Evolutionary conservation across 148 eudicot genomes (phyloP), one percentile per base, ranked within the genome.

Genomic region (Amaranthus cruentus): DNA sequence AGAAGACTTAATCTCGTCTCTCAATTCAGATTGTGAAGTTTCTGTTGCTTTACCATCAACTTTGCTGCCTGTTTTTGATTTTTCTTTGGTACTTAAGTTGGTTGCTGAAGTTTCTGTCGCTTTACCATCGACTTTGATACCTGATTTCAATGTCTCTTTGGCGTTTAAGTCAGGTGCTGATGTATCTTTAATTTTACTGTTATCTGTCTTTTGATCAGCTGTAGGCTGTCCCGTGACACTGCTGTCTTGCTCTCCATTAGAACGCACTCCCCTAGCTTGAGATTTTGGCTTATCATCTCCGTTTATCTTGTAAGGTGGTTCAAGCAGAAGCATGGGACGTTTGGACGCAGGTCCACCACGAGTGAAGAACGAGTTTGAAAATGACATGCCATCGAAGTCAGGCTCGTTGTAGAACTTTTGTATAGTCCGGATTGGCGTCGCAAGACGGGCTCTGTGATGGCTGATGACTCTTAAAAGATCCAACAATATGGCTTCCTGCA

Each of bases 401-500:
- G 90, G 78, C 54, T 94, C 92, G 18, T 65, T 80, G 47, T 81
- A 88, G 59, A 83, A 71, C 75, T 88, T 93, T 76, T 91, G 97
- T 68, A 94, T 83, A 15, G 97, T 89, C 61, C 97, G 97, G 50
- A 94, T 87, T 46, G 98, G 98, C 55, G 98, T 94, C 76, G 97
- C 98, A 67, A 94, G 92, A 59, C 93, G 88, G 54, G 93, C 98
- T 38, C 88, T 76, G 75, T 94, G 98, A 76, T 94, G 97, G 72
- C 88, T 87, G 69, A 94, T 83, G 53, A 94, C 97, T 75, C 93
- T 84, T 61, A 94, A 88, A 76, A 94, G 95, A 84, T 91, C 98
- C 83, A 94, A 72, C 75, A 94, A 67, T 76, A 94, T 86, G 77
- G 83, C 87, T 85, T 94, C 98, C 98, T 94, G 91, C 68, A 81